Evolutionary conservation across 2,329 filamentous ascomycete genomes (phyloP).

Genomic region (Alternaria triticimaculans): DNA sequence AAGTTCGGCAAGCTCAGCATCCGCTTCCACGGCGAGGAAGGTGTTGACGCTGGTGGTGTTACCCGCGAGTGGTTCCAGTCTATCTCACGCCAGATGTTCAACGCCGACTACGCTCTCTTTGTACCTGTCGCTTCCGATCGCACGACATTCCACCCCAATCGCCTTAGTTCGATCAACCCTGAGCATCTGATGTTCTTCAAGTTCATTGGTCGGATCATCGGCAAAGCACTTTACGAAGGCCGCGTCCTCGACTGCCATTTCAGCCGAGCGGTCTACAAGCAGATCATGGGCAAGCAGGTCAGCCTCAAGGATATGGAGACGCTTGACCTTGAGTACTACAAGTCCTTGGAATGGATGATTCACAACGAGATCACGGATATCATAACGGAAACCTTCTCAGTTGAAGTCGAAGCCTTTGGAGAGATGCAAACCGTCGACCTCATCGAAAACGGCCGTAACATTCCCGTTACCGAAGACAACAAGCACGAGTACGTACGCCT

Average conservation of each 20-base stretch:
- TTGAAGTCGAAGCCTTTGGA: slow-evolving; percentile 93
- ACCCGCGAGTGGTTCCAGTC: slow-evolving; percentile 99
- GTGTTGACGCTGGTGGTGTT: slow-evolving; percentile 95
- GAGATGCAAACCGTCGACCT: slow-evolving; percentile 87
- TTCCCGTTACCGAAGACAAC: slow-evolving; percentile 95
- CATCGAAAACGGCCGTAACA: slow-evolving; percentile 84
- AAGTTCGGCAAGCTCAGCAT: slow-evolving; percentile 99
- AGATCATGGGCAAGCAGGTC: slow-evolving; percentile 91
- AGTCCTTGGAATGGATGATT: slow-evolving; percentile 97
- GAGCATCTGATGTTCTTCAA: slow-evolving; percentile 99
- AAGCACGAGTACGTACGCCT: slow-evolving; percentile 97
- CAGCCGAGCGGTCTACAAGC: slow-evolving; percentile 97
- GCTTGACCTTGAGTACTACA: slow-evolving; percentile 98
- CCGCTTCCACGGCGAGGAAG: slow-evolving; percentile 95
- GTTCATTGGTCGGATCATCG: slow-evolving; percentile 97
- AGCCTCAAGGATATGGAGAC: slow-evolving; percentile 99
- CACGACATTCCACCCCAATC: slow-evolving; percentile 98
- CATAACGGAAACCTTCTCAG: slow-evolving; percentile 93
- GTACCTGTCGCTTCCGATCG: slow-evolving; percentile 95
- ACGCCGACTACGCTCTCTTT: slow-evolving; percentile 95
- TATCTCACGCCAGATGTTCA: slow-evolving; percentile 97
- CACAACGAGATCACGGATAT: slow-evolving; percentile 99
- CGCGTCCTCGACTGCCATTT: slow-evolving; percentile 98
- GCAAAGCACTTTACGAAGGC: slow-evolving; percentile 95
- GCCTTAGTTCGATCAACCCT: slow-evolving; percentile 88